Percentiles rank a stretch among this genome's conserved stretches.
Conservation (phyloP, 1,139 yeast species). For the Sugiyamaella japonica region DNA sequence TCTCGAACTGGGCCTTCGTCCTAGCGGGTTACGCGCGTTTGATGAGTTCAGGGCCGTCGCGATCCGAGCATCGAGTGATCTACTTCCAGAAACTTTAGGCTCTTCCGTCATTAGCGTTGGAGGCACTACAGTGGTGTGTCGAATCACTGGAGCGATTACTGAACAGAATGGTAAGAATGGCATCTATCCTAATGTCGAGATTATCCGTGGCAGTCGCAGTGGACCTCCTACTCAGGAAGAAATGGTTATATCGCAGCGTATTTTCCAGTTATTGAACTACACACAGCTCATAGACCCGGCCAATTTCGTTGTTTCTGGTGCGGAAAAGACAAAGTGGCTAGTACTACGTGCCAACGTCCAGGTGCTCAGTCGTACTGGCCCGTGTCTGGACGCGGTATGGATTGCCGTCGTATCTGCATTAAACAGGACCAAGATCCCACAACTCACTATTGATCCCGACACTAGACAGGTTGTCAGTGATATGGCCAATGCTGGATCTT, state of each 20-base stretch:
- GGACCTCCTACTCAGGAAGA: constrained; percentile 87
- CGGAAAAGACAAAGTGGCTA: constrained; percentile 15
- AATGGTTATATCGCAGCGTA: constrained; percentile 70
- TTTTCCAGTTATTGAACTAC: constrained; percentile 49
- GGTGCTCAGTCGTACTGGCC: constrained; percentile 79
- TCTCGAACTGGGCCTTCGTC: constrained; percentile 73
- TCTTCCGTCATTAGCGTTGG: constrained; percentile 75
- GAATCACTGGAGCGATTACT: constrained; percentile 68
- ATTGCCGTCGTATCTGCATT: constrained; percentile 67
- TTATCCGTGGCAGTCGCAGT: constrained; percentile 36
- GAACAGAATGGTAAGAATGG: constrained; percentile 41
- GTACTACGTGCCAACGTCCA: constrained; percentile 59
- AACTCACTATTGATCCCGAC: constrained; percentile 49
- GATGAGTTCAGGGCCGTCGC: constrained; percentile 67
- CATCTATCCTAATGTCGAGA: constrained; percentile 76
- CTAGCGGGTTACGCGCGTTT: constrained; percentile 54
- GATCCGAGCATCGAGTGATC: constrained; percentile 36
- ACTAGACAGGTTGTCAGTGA: constrained; percentile 46
- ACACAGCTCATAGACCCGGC: constrained; percentile 11
- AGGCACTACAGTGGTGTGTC: constrained; percentile 71
- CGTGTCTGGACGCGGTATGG: constrained; percentile 77
- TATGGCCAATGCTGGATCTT: constrained; percentile 36
- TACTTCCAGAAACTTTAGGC: constrained; percentile 54
- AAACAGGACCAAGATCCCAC: constrained; percentile 60
- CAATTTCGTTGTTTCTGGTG: constrained; percentile 14